phyloP scores from a whole-genome alignment of 2,329 filamentous ascomycete species.

The Tolypocladium endophyticum region DNA sequence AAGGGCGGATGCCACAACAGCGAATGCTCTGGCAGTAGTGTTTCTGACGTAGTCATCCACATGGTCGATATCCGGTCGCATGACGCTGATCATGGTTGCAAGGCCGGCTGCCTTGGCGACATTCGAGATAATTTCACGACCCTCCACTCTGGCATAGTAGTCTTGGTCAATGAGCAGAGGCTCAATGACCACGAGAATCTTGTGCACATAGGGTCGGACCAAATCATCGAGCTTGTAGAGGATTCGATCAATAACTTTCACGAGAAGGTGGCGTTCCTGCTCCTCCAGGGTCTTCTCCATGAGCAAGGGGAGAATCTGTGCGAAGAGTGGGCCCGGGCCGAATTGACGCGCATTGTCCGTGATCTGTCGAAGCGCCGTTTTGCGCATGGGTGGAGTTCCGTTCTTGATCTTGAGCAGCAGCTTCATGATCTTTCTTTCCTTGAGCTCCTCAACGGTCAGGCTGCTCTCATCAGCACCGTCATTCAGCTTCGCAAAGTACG shows the following conservation, averaged over 20 bases:
- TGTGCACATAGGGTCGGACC: conserved; percentile 92
- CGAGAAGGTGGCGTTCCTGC: conserved; percentile 92
- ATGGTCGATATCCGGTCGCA: conserved; percentile 97
- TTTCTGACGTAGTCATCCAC: conserved; percentile 98
- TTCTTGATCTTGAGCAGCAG: conserved; percentile 97
- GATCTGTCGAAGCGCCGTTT: conserved; percentile 91
- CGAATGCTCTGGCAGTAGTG: conserved; percentile 92
- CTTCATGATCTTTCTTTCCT: conserved; percentile 98
- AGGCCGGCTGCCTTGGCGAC: conserved; percentile 92
- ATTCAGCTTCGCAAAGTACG: conserved; percentile 95
- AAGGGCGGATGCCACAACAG: conserved; percentile 90
- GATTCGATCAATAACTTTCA: conserved; percentile 98
- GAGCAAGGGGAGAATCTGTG: conserved; percentile 89
- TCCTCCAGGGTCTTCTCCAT: conserved; percentile 99
- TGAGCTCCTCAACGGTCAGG: conserved; percentile 87
- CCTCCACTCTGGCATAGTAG: conserved; percentile 96
- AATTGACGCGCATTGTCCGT: conserved; percentile 97
- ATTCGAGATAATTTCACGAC: conserved; percentile 97
- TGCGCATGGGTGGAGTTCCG: conserved; percentile 95
- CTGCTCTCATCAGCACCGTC: conserved; percentile 87
- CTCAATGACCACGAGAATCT: conserved; percentile 97
- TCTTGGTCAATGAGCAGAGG: conserved; percentile 98
- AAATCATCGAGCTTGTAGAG: conserved; percentile 97
- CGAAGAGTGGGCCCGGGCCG: conserved; percentile 86
- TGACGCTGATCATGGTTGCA: conserved; percentile 98